Evolutionary conservation across 164 flowering plant species (phyloP).

Genomic region (Stephania japonica): DNA sequence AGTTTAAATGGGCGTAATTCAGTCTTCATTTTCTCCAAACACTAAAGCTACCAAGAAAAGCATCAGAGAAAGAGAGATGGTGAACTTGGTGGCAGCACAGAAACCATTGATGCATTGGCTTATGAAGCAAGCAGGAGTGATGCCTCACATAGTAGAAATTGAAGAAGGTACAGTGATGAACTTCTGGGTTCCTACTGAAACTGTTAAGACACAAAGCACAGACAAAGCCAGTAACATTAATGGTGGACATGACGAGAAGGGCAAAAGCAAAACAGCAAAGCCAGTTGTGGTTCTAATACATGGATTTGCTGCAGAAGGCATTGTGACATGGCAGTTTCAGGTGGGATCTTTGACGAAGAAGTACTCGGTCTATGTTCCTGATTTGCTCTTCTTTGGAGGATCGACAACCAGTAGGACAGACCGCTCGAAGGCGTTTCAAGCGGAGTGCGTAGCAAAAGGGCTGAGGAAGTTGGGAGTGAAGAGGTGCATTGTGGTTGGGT

Average conservation of each 20-base stretch:
- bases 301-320: slow-evolving; percentile 83
- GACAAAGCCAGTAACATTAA: neutral
- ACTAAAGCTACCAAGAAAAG: neutral
- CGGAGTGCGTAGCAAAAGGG: slow-evolving; percentile 50
- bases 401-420: slow-evolving; percentile 41
- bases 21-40: neutral
- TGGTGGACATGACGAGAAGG: slow-evolving; percentile 8
- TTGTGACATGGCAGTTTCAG: slow-evolving; percentile 89
- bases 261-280: slow-evolving; percentile 24
- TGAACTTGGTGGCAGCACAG: slow-evolving; percentile 80
- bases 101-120: slow-evolving; percentile 63
- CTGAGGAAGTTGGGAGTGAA: slow-evolving; percentile 53
- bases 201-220: slow-evolving; percentile 19
- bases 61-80: slow-evolving; percentile 39
- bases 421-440: slow-evolving; percentile 65
- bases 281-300: slow-evolving; percentile 63
- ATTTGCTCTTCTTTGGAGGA: slow-evolving; percentile 75
- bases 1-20: neutral
- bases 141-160: slow-evolving; percentile 53
- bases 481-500: slow-evolving; percentile 56
- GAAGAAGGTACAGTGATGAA: slow-evolving; percentile 68
- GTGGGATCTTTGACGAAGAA: slow-evolving; percentile 54
- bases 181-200: slow-evolving; percentile 74
- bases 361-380: slow-evolving; percentile 66
- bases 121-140: slow-evolving; percentile 77